These are phyloP conservation scores for Phialophora verrucosa DNA, from an alignment of 2,329 filamentous ascomycete genomes.

Conservation along the genomic window DNA sequence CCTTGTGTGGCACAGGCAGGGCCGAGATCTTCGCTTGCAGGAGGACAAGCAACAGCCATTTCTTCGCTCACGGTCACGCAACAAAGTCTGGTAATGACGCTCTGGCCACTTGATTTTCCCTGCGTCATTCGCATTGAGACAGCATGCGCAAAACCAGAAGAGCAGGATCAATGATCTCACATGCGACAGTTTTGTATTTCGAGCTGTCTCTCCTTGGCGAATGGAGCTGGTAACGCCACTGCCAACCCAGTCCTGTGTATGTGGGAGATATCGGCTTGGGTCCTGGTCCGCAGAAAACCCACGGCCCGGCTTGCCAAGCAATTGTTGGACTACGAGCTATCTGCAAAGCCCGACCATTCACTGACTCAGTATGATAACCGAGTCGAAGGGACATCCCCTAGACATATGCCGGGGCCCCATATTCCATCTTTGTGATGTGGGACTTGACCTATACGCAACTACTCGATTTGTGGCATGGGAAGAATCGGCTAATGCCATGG, in stretches of 20 bases:
- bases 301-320: neutral
- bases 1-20: neutral
- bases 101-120: neutral
- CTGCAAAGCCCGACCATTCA: neutral
- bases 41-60: conserved; percentile 2
- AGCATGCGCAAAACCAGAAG: neutral
- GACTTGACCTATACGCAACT: conserved; percentile 4
- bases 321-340: neutral
- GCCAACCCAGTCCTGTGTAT: neutral
- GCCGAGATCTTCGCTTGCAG: conserved; percentile 4
- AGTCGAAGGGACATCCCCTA: conserved; percentile 12
- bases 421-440: conserved; percentile 13
- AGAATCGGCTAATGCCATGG: neutral
- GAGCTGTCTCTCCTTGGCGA: neutral
- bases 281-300: neutral
- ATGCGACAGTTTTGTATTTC: neutral
- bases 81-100: neutral
- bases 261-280: neutral
- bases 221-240: neutral
- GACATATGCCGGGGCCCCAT: conserved; percentile 26
- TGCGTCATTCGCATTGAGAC: neutral
- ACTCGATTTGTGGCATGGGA: neutral
- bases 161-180: neutral
- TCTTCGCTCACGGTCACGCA: neutral
- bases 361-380: neutral